Conservation (phyloP, 225 moss, liverwort and hornwort genomes). For the Anthoceros angustus region DNA sequence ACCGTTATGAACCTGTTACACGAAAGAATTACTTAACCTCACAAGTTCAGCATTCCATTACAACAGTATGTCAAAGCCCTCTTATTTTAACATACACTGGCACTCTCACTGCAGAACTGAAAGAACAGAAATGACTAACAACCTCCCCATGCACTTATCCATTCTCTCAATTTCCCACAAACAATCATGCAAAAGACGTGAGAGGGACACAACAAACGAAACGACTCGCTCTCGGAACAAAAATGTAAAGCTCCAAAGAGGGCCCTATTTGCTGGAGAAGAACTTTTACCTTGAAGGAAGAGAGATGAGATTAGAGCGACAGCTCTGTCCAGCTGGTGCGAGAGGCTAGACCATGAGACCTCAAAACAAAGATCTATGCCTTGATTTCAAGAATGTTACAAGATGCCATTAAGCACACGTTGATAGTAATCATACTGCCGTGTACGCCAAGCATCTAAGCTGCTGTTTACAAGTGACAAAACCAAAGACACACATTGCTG, state of each 20-base stretch:
- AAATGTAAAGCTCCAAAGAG: too few species aligned
- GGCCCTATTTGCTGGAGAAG: neutral
- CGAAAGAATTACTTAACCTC: neutral
- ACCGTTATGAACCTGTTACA: neutral
- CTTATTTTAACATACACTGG: too few species aligned
- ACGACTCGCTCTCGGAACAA: too few species aligned
- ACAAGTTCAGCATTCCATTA: too few species aligned
- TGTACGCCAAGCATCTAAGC: slow-evolving; percentile 98
- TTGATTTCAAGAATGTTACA: slow-evolving; percentile 20
- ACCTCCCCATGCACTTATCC: too few species aligned
- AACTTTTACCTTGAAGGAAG: neutral
- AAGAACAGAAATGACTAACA: too few species aligned
- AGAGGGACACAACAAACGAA: too few species aligned
- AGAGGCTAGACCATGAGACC: neutral
- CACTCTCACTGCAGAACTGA: too few species aligned
- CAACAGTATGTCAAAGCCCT: too few species aligned
- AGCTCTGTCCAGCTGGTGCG: neutral
- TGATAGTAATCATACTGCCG: slow-evolving; percentile 99
- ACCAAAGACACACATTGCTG: slow-evolving; percentile 99
- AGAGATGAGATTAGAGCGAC: neutral
- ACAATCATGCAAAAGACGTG: too few species aligned
- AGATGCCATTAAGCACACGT: slow-evolving; percentile 96
- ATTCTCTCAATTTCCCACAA: too few species aligned
- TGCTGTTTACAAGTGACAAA: slow-evolving; percentile 86
- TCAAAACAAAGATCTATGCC: neutral